Percentiles rank a stretch among this genome's conserved stretches.
phyloP scores from a whole-genome alignment of 2,329 filamentous ascomycete genomes.

The Calonectria pseudoturangicola region DNA sequence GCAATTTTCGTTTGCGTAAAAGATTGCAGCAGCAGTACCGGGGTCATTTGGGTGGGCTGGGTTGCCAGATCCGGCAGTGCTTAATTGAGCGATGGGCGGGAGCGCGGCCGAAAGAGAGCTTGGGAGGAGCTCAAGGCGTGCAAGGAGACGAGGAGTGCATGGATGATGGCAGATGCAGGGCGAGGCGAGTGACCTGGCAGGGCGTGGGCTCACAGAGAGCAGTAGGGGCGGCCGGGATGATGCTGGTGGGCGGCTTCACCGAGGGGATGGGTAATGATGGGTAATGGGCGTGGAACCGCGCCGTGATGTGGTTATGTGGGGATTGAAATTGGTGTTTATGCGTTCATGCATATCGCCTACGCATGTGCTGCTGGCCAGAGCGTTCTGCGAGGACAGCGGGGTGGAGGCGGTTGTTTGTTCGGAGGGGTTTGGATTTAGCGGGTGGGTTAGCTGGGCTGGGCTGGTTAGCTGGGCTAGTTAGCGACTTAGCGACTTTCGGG shows the following conservation, averaged over 20 bases:
- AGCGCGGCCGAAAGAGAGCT: constrained; percentile 40
- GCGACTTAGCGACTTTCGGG: no score
- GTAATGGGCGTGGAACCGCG: constrained; percentile 54
- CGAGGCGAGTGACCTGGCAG: constrained; percentile 46
- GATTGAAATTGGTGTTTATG: constrained; percentile 57
- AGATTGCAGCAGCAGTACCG: constrained; percentile 18
- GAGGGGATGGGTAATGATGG: constrained; percentile 51
- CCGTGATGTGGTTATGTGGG: constrained; percentile 53
- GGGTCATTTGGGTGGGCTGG: constrained; percentile 34
- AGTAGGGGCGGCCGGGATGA: constrained; percentile 31
- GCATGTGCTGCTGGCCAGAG: constrained; percentile 25
- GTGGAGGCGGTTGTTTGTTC: neutral
- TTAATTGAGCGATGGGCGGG: constrained; percentile 34
- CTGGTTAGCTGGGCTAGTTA: no score
- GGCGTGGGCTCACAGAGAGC: constrained; percentile 19
- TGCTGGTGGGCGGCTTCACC: constrained; percentile 53
- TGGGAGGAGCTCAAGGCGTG: constrained; percentile 39
- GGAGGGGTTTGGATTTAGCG: constrained; percentile 7
- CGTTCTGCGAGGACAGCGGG: neutral
- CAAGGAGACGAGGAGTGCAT: constrained; percentile 42
- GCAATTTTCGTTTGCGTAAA: constrained; percentile 20
- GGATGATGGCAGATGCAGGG: constrained; percentile 45
- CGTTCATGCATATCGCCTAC: constrained; percentile 52
- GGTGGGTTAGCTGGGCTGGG: no score
- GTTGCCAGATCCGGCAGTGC: constrained; percentile 45